Evolutionary conservation across 139 green algal genomes (phyloP).

Genomic region (Coccomyxa sp.): DNA sequence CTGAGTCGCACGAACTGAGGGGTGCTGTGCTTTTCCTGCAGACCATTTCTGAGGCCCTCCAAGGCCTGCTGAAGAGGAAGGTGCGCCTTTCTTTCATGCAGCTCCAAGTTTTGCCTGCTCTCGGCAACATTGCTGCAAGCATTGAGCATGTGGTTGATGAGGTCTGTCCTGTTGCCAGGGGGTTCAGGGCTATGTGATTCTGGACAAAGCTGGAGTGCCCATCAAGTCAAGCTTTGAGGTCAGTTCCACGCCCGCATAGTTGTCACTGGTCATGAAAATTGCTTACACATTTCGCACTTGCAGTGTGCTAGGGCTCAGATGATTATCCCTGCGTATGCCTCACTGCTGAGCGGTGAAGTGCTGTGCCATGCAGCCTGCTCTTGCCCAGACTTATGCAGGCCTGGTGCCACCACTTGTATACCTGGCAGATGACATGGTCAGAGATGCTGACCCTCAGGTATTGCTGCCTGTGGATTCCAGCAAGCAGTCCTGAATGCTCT

Average conservation of each 20-base stretch:
- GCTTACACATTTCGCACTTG: neutral
- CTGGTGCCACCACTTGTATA: conserved; percentile 62
- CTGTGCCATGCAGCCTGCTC: conserved; percentile 53
- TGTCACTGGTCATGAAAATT: neutral
- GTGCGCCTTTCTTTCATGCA: neutral
- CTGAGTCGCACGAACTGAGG: too few species aligned
- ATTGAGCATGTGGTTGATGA: neutral
- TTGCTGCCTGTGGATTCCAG: neutral
- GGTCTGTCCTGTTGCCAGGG: conserved; percentile 27
- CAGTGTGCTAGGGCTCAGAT: neutral
- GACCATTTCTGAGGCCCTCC: too few species aligned
- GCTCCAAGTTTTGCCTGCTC: neutral
- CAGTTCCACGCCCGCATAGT: neutral
- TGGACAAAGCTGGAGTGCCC: conserved; percentile 35
- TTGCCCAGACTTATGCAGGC: conserved; percentile 62
- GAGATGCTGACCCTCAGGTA: conserved; percentile 71
- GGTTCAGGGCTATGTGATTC: conserved; percentile 44
- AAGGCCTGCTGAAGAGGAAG: neutral
- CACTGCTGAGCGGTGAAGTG: too few species aligned
- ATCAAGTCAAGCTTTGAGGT: conserved; percentile 47
- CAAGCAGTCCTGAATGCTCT: neutral
- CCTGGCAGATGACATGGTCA: conserved; percentile 61
- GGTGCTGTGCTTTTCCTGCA: too few species aligned
- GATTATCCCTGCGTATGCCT: neutral
- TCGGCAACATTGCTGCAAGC: neutral